phyloP scores from a whole-genome alignment of 768 basidiomycete genomes.

The Serpula lacrymans region DNA sequence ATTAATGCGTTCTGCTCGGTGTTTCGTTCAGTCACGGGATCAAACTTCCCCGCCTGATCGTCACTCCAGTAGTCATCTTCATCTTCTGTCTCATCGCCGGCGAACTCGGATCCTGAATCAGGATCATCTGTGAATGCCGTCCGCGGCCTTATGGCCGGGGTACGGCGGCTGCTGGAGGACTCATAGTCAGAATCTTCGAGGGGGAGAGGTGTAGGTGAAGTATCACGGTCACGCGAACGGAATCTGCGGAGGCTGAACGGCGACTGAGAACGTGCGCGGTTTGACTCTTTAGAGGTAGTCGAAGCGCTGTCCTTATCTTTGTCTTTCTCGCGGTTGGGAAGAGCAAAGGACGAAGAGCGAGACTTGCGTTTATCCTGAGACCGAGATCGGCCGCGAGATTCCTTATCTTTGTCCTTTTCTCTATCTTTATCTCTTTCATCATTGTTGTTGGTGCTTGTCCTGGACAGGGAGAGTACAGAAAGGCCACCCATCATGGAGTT shows the following conservation, averaged over 20 bases:
- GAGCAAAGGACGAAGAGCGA: constrained; percentile 49
- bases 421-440: constrained; percentile 25
- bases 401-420: constrained; percentile 41
- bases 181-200: constrained; percentile 57
- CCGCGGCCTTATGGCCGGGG: constrained; percentile 49
- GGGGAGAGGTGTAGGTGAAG: constrained; percentile 54
- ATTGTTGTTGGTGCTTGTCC: constrained; percentile 42
- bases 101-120: constrained; percentile 64
- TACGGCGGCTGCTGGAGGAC: constrained; percentile 24
- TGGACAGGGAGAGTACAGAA: constrained; percentile 59
- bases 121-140: constrained; percentile 59
- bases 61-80: constrained; percentile 62
- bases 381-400: constrained; percentile 53
- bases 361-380: constrained; percentile 39
- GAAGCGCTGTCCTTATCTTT: constrained; percentile 35
- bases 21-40: constrained; percentile 82
- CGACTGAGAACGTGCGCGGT: constrained; percentile 72
- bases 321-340: constrained; percentile 30
- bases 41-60: constrained; percentile 54
- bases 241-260: constrained; percentile 76
- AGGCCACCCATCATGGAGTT: constrained; percentile 70
- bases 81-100: constrained; percentile 45
- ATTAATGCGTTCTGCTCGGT: constrained; percentile 78
- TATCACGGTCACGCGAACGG: constrained; percentile 52
- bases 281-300: constrained; percentile 42